Conservation (phyloP, 352 stramenopile species). For the Globisporangium solare region DNA sequence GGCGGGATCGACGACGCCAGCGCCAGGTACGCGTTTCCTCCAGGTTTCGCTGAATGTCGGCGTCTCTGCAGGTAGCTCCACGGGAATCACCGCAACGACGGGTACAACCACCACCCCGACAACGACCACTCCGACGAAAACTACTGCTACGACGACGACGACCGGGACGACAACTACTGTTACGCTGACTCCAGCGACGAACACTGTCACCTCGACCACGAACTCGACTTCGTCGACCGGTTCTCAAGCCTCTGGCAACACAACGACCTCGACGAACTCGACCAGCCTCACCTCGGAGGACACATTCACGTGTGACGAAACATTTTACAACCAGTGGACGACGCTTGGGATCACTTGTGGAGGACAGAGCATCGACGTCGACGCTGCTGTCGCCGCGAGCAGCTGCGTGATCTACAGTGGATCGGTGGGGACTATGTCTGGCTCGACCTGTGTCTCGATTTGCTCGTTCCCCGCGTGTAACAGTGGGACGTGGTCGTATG, state of each 20-base stretch:
- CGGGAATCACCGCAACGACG: slow-evolving; percentile 1
- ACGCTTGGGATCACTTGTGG: slow-evolving; percentile 62
- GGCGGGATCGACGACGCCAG: not conserved
- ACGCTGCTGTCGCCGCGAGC: slow-evolving; percentile 37
- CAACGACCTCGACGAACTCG: slow-evolving; percentile 1
- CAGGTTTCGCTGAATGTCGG: slow-evolving; percentile 1
- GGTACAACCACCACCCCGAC: slow-evolving; percentile 1
- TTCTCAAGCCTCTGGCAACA: not conserved
- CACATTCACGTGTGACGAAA: slow-evolving; percentile 62
- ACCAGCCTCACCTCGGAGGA: slow-evolving; percentile 21
- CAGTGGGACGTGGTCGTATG: slow-evolving; percentile 56
- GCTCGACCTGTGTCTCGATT: slow-evolving; percentile 70
- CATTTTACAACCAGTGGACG: slow-evolving; percentile 77
- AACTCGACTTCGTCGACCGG: slow-evolving; percentile 10
- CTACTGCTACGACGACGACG: not conserved
- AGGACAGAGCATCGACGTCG: slow-evolving; percentile 38
- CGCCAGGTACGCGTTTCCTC: slow-evolving; percentile 7
- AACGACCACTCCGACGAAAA: slow-evolving; percentile 4
- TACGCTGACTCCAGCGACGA: slow-evolving; percentile 4
- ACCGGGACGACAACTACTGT: not conserved
- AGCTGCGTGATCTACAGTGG: slow-evolving; percentile 80
- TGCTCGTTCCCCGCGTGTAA: slow-evolving; percentile 73
- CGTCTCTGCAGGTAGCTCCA: not conserved
- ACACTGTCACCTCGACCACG: slow-evolving; percentile 5
- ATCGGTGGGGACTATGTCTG: slow-evolving; percentile 32